Evolutionary conservation across 129 eudicot genomes (phyloP), one percentile per base, ranked within the genome.

Genomic region (Lonicera japonica): DNA sequence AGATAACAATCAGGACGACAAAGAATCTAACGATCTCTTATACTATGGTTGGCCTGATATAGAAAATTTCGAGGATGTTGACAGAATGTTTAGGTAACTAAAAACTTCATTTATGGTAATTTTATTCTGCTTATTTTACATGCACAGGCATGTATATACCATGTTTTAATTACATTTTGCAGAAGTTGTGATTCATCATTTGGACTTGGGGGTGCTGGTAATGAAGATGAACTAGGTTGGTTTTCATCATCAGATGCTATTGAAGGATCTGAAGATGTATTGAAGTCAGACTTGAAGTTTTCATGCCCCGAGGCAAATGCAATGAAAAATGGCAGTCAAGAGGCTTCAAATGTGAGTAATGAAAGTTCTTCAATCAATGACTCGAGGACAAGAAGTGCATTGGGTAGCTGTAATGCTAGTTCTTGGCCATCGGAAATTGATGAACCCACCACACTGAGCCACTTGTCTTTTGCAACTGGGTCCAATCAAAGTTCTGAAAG

Each of bases 181-280:
- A 92, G 99, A 81, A 80, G 83, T 67, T 88, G 96, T 72, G 96
- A 92, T 70, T 78, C 99, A 59, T 78, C 91, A 25, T 80, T 82
- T 80, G 92, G 86, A 53, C 75, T 87, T 61, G 88, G 81, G 65
- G 70, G 45, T 11, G 40, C 76, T 13, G 66, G 83, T 68, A 80
- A 83, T 66, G 79, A 72, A 66, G 92, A 80, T 63, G 88, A 76
- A 15, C 59, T 85, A 34, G 83, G 77, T 60, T 92, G 99, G 99
- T 81, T 82, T 66, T 64, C 91, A 70, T 79, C 85, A 66, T 66
- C 80, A 25, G 81, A 78, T 66, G 82, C 63, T 18, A 61, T 76
- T 45, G 95, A 70, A 56, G 91, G 84, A 47, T 66, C 82, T 29
- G 81, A 66, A 75, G 84, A 85, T 63, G 76, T 66, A 13, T 56